Percentiles rank a stretch among this genome's conserved stretches.
These are phyloP conservation scores for Hsuehochloa calcarea DNA, from an alignment of 176 grass and related monocot species.

Conservation along the genomic window DNA sequence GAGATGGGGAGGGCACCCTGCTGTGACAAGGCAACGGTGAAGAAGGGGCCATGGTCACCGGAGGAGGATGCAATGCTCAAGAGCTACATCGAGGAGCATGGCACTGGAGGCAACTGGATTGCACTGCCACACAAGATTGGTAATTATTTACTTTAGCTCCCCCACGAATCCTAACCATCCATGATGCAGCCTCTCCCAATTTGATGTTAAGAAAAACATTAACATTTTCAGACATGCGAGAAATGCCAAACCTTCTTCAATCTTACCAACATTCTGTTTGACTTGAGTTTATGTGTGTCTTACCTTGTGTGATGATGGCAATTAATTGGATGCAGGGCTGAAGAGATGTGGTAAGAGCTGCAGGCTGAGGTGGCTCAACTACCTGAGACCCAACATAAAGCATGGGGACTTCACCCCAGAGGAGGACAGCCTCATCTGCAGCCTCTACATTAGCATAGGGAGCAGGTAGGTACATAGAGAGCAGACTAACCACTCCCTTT, in stretches of 20 bases:
- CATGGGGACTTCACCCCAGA: conserved; percentile 89
- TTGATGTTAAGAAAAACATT: too few relatives aligned
- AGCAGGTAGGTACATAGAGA: conserved; percentile 55
- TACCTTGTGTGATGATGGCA: too few relatives aligned
- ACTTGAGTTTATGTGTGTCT: too few relatives aligned
- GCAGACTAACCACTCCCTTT: conserved; percentile 1
- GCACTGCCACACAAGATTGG: conserved; percentile 82
- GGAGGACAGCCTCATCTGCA: conserved; percentile 88
- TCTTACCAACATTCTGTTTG: too few relatives aligned
- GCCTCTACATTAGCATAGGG: conserved; percentile 96
- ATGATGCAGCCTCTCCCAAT: too few relatives aligned
- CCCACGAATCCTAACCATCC: too few relatives aligned
- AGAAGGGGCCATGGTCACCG: conserved; percentile 89
- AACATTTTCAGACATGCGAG: too few relatives aligned
- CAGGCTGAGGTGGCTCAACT: conserved; percentile 99
- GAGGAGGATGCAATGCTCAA: conserved; percentile 89
- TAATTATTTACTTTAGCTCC: not conserved
- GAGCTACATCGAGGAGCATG: conserved; percentile 82
- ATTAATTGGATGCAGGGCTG: conserved; percentile 42
- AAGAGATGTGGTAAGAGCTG: conserved; percentile 99
- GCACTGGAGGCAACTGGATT: conserved; percentile 87
- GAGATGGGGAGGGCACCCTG: conserved; percentile 82
- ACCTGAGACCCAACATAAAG: conserved; percentile 96
- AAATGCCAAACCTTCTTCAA: too few relatives aligned
- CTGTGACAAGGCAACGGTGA: conserved; percentile 88